phyloP scores from a whole-genome alignment of 345 rosid species.

The Aurinia saxatilis region DNA sequence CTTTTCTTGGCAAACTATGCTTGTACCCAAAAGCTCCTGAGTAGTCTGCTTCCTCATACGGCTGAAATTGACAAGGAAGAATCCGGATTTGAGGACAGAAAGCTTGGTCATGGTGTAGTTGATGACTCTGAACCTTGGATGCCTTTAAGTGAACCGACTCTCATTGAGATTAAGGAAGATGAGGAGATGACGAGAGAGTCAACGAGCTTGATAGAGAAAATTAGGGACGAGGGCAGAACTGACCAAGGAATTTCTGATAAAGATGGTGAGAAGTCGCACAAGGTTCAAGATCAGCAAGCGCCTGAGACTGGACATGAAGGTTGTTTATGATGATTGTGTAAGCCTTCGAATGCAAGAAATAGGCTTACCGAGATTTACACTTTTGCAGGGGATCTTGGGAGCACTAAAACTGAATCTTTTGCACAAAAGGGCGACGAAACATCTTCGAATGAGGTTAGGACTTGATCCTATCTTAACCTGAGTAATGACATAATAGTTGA shows the following conservation, averaged over 20 bases:
- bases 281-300: constrained; percentile 14
- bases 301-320: constrained; percentile 12
- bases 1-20: constrained; percentile 66
- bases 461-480: background rate
- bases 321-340: background rate
- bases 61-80: background rate
- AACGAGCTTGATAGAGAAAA: constrained; percentile 37
- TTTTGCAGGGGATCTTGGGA: constrained; percentile 13
- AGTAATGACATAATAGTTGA: background rate
- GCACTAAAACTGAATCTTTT: background rate
- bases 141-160: background rate
- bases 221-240: constrained; percentile 35
- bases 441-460: constrained; percentile 23
- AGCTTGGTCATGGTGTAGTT: background rate
- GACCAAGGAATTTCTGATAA: constrained; percentile 4
- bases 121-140: background rate
- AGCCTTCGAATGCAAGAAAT: background rate
- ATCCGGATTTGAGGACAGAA: constrained; percentile 1
- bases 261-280: constrained; percentile 13
- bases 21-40: constrained; percentile 66
- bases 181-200: constrained; percentile 37
- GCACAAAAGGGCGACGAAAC: constrained; percentile 12
- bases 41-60: constrained; percentile 43
- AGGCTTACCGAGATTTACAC: background rate
- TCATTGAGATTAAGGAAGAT: background rate